phyloP scores from a whole-genome alignment of 208 protist species.

The Wallacemonas sp. region DNA sequence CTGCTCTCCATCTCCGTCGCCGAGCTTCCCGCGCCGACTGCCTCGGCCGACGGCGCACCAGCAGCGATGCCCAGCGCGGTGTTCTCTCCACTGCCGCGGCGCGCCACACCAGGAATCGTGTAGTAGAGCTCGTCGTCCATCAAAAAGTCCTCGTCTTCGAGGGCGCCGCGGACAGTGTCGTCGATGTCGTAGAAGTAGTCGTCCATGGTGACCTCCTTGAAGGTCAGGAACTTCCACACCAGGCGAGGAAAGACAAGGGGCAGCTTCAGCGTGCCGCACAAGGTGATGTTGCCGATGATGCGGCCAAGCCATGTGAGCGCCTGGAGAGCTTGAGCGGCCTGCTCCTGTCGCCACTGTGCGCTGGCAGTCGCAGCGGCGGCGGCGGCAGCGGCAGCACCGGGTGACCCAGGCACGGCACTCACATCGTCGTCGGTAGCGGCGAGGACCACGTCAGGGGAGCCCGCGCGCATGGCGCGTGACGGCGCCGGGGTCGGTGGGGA shows the following conservation, averaged over 20 bases:
- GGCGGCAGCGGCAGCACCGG: not conserved
- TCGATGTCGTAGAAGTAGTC: conserved; percentile 88
- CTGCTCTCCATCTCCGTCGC: not conserved
- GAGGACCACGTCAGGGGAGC: not conserved
- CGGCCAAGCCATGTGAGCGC: conserved; percentile 80
- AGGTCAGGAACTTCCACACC: conserved; percentile 89
- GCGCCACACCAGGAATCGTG: conserved; percentile 38
- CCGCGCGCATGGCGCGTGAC: too few species aligned
- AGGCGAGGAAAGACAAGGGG: conserved; percentile 70
- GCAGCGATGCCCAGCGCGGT: too few species aligned
- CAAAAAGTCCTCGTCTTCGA: conserved; percentile 80
- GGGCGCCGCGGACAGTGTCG: conserved; percentile 66
- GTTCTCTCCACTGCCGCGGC: not conserved
- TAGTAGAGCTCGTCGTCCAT: conserved; percentile 71
- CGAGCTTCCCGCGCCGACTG: not conserved
- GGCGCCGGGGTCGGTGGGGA: too few species aligned
- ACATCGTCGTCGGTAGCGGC: not conserved
- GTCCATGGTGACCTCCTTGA: conserved; percentile 59
- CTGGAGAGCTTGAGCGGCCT: not conserved
- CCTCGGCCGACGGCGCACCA: not conserved
- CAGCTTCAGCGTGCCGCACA: conserved; percentile 81
- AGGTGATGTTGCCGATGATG: conserved; percentile 81
- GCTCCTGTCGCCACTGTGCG: conserved; percentile 1
- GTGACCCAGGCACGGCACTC: too few species aligned
- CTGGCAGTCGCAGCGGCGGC: not conserved